Conservation (phyloP, 2,329 filamentous ascomycete species). For the Hymenoscyphus linearis region DNA sequence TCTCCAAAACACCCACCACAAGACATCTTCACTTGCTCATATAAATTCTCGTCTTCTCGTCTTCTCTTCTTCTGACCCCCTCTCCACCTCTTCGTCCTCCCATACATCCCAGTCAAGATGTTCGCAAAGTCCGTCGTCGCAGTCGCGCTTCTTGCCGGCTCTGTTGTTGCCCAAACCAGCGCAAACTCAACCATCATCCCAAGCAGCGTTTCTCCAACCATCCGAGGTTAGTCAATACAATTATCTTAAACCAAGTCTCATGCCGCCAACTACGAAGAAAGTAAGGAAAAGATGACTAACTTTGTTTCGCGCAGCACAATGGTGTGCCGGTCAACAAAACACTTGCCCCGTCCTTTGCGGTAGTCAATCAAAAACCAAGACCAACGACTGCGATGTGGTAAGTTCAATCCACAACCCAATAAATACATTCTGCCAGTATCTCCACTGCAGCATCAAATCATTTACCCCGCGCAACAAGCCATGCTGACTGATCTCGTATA, state of each 20-base stretch:
- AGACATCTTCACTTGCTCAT: not conserved
- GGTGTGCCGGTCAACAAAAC: constrained; percentile 55
- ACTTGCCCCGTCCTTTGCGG: constrained; percentile 56
- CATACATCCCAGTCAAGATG: constrained; percentile 22
- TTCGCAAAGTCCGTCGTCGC: constrained; percentile 25
- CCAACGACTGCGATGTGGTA: constrained; percentile 54
- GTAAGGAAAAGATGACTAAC: not conserved
- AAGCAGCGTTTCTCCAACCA: constrained; percentile 12
- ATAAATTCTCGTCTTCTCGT: constrained; percentile 4
- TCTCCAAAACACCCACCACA: not conserved
- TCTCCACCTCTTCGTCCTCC: not conserved
- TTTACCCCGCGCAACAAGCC: not conserved
- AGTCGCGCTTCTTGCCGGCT: constrained; percentile 26
- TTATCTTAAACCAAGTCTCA: not conserved
- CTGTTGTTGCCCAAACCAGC: constrained; percentile 20
- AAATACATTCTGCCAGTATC: not conserved
- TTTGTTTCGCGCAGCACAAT: constrained; percentile 36
- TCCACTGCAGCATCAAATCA: not conserved
- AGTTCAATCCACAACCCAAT: constrained; percentile 26
- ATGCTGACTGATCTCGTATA: constrained; percentile 10
- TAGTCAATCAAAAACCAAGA: constrained; percentile 31
- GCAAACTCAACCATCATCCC: constrained; percentile 27
- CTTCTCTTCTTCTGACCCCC: not conserved
- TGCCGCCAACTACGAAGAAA: not conserved
- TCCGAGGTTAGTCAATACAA: constrained; percentile 20